Base-by-base conservation (phyloP, 306 rosid genomes). In the Adenanthera pavonina region DNA sequence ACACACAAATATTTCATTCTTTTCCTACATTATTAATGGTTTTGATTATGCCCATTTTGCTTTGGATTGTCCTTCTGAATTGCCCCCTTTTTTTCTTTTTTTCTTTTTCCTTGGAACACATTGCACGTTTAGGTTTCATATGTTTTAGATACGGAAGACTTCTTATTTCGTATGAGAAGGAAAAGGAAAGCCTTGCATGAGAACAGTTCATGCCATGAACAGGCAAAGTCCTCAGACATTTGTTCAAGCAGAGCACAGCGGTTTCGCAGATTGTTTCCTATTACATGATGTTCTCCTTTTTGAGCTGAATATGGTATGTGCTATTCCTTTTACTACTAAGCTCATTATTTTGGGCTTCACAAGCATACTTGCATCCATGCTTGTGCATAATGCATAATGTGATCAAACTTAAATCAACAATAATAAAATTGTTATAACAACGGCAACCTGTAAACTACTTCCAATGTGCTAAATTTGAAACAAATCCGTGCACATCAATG, bases 121-220 rank as follows among this genome's bases (percentile, higher is more conserved):
- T 48, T 87, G 84, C 83, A n/a, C 74, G 38, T 80, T 80, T 79
- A 96, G 99, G 98, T 96, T 74, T 96, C 98, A 0, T 96, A 96
- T 68, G 99, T 96, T 82, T 90, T 96, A 86, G 99, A 96, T 86
- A 96, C 99, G 4, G 98, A 96, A 75, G 99, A 96, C 91, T 88
- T 69, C 78, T 83, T 96, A 82, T 85, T 91, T 78, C 94, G 94
- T 69, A 81, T 83, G 72, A 87, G 81, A 83, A 87, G 65, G 84
- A 86, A 80, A 85, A 89, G 94, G 86, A 92, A 80, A 85, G 57
- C 76, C 79, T 81, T 72, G 82, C 78, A 74, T 57, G 84, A 41
- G 56, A 84, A 83, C 76, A 64, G 54, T 75, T 80, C 92, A 34
- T 85, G 90, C 85, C 87, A 85, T 65, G 86, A 77, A 74, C 91